Percentiles rank a stretch among this genome's conserved stretches.
phyloP scores from a whole-genome alignment of 208 protist species.

The Acanthamoeba pearcei region DNA sequence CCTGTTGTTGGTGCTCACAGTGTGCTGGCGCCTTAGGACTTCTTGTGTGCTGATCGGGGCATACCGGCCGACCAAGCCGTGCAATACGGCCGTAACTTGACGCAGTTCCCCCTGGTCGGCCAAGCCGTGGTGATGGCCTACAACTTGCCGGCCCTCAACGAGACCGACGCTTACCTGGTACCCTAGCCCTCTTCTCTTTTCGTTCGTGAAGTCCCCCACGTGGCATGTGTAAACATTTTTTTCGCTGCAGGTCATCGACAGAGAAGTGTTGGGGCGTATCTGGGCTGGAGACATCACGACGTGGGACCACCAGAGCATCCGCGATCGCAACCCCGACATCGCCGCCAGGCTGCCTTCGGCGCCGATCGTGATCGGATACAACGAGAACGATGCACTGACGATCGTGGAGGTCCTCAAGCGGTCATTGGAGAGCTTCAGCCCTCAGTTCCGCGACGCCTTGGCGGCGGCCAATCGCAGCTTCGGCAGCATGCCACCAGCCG shows the following conservation, averaged over 20 bases:
- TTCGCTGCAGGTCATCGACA: background rate
- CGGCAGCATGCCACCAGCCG: background rate
- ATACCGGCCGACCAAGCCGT: background rate
- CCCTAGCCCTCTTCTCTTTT: background rate
- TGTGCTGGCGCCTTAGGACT: background rate
- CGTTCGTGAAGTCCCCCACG: background rate
- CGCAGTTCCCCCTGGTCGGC: background rate
- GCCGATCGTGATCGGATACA: background rate
- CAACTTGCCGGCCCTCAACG: background rate
- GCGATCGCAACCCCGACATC: background rate
- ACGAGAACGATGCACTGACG: background rate
- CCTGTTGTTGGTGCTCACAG: too few species aligned
- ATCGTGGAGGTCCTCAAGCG: background rate
- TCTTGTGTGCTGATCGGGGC: background rate
- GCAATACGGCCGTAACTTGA: background rate
- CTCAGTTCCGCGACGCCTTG: background rate
- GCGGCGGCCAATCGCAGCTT: background rate
- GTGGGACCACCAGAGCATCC: conserved; percentile 9
- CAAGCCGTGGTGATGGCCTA: background rate
- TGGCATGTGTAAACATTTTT: background rate
- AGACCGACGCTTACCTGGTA: background rate
- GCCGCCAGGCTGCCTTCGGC: background rate
- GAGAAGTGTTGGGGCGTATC: background rate
- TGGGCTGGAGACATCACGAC: conserved; percentile 14
- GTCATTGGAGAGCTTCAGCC: background rate